Conservation (phyloP, 345 rosid species). For the Trapa incisa region DNA sequence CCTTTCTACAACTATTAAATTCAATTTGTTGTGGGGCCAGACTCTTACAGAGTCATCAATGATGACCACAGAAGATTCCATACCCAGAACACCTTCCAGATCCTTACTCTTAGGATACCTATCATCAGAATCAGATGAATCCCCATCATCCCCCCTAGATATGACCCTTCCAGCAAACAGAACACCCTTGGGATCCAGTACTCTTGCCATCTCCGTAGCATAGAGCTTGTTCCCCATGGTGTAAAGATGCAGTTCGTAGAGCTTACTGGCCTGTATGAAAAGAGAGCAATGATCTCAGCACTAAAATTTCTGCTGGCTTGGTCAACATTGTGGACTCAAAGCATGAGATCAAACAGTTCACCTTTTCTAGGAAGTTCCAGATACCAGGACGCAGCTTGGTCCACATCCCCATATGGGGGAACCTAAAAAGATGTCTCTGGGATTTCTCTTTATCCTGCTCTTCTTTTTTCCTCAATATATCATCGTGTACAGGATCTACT, state of each 20-base stretch:
- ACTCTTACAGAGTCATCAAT: slow-evolving; percentile 94
- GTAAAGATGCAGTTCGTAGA: slow-evolving; percentile 87
- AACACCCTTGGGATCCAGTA: slow-evolving; percentile 82
- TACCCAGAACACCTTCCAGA: slow-evolving; percentile 96
- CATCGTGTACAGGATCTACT: slow-evolving; percentile 77
- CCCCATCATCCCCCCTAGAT: slow-evolving; percentile 94
- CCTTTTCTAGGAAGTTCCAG: slow-evolving; percentile 95
- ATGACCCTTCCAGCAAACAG: slow-evolving; percentile 90
- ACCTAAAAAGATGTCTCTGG: slow-evolving; percentile 72
- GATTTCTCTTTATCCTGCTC: slow-evolving; percentile 90
- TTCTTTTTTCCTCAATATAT: slow-evolving; percentile 79
- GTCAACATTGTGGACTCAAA: neutral
- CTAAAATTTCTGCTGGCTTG: neutral
- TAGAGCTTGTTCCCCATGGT: slow-evolving; percentile 98
- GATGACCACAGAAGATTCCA: slow-evolving; percentile 94
- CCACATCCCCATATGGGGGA: slow-evolving; percentile 98
- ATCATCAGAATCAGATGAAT: slow-evolving; percentile 69
- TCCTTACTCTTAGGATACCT: slow-evolving; percentile 92
- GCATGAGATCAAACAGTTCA: slow-evolving; percentile 7
- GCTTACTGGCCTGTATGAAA: slow-evolving; percentile 67
- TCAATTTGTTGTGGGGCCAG: slow-evolving; percentile 92
- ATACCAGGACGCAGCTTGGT: slow-evolving; percentile 95
- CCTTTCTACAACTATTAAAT: slow-evolving; percentile 95
- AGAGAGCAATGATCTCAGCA: neutral
- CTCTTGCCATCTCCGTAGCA: slow-evolving; percentile 99